Conservation (phyloP, 2,329 filamentous ascomycete genomes). For the Trichophyton equinum region DNA sequence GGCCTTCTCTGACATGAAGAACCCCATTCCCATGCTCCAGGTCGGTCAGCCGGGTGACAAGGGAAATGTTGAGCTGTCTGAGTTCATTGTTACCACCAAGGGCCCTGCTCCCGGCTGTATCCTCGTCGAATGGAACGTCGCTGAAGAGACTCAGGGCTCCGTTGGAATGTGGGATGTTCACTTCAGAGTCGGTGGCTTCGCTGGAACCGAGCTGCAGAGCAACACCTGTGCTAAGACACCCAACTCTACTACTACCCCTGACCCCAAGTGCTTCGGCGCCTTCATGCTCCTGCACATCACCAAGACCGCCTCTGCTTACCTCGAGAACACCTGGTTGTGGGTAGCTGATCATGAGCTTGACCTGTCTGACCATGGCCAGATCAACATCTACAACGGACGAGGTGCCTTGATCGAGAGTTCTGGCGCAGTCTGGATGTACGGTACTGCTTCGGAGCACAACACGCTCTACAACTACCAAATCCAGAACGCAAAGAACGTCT, state of each 20-base stretch:
- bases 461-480: constrained; percentile 71
- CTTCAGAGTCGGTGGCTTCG: constrained; percentile 77
- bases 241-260: constrained; percentile 46
- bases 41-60: constrained; percentile 65
- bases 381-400: constrained; percentile 73
- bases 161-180: constrained; percentile 93
- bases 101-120: constrained; percentile 78
- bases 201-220: constrained; percentile 71
- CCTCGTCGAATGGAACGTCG: constrained; percentile 83
- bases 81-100: constrained; percentile 72
- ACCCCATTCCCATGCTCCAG: constrained; percentile 75
- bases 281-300: constrained; percentile 52
- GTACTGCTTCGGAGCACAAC: constrained; percentile 52
- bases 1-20: constrained; percentile 59
- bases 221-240: constrained; percentile 70
- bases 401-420: constrained; percentile 69
- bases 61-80: constrained; percentile 75
- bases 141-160: constrained; percentile 49
- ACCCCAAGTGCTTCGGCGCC: constrained; percentile 58
- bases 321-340: constrained; percentile 89
- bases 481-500: constrained; percentile 62
- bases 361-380: constrained; percentile 51
- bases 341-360: constrained; percentile 85
- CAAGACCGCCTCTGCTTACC: constrained; percentile 51
- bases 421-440: constrained; percentile 58